phyloP scores from a whole-genome alignment of 305 asterid genomes.

The Striga hermonthica region DNA sequence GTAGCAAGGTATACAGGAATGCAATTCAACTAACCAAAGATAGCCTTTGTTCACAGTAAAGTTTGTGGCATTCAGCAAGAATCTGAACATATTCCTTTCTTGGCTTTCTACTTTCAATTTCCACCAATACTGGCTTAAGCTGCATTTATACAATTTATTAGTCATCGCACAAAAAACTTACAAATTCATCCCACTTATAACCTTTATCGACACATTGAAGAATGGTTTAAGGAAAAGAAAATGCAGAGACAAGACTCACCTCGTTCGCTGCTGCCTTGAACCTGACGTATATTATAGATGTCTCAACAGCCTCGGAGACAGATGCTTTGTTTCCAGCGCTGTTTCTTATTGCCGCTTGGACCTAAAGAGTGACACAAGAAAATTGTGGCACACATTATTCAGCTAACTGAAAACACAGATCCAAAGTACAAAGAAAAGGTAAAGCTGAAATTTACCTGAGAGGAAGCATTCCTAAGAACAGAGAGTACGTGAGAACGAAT shows the following conservation, averaged over 20 bases:
- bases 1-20: conserved; percentile 10
- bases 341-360: conserved; percentile 76
- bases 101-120: conserved; percentile 87
- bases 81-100: conserved; percentile 92
- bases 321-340: conserved; percentile 68
- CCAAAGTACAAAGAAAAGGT: conserved; percentile 21
- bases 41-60: conserved; percentile 95
- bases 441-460: conserved; percentile 66
- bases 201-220: conserved; percentile 23
- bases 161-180: conserved; percentile 17
- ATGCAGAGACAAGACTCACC: conserved; percentile 41
- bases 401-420: conserved; percentile 23
- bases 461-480: conserved; percentile 76
- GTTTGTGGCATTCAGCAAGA: conserved; percentile 92
- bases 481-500: conserved; percentile 87
- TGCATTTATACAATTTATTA: conserved; percentile 40
- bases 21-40: conserved; percentile 59
- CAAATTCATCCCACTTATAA: conserved; percentile 12
- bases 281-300: conserved; percentile 88
- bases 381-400: conserved; percentile 23
- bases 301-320: conserved; percentile 91
- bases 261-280: conserved; percentile 98
- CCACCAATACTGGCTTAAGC: conserved; percentile 95
- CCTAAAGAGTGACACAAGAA: conserved; percentile 44
- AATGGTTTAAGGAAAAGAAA: conserved; percentile 25